Evolutionary conservation across 257 asterid species (phyloP), one percentile per base, ranked within the genome.

Genomic region (Verbascum thapsus): DNA sequence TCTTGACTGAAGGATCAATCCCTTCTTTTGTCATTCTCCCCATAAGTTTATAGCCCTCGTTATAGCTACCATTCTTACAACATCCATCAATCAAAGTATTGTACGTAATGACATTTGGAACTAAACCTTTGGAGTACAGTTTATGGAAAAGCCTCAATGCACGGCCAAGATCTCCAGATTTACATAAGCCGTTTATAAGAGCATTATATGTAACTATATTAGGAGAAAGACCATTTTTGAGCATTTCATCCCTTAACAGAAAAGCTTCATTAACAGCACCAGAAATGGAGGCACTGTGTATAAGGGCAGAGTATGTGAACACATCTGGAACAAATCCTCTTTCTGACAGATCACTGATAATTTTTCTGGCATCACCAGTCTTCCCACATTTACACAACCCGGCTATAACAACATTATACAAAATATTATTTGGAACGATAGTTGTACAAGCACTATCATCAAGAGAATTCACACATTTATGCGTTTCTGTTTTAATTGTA

Each of bases 201-300:
- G 95, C 73, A 85, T 90, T 94, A 69, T 90, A 90, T 12, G 88
- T 82, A 55, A 72, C 86, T 62, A 90, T 85, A 73, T 80, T 85
- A 8, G 96, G 95, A 58, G 76, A 64, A 69, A 94, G 81, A 51
- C 87, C 97, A 73, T 70, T 85, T 42, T 34, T 47, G 77, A 85
- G 59, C 99, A 94, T 94, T 75, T 90, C 94, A 58, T 94, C 92
- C 41, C 96, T 84, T 69, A 94, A 72, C 20, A 72, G 73, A 74
- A 94, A 94, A 71, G 97, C 99, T 72, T 84, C 91, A 73, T 82
- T 64, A 59, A 85, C 72, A 45, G 79, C 78, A 73, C 99, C 96
- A 39, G 84, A 73, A 38, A 83, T 38, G 8, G 84, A 76, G 18
- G 83, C 75, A 65, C 90, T 72, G 52, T 94, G 96, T 55, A 90